Evolutionary conservation across 305 asterid species (phyloP).

Genomic region (Ruellia speciosa): DNA sequence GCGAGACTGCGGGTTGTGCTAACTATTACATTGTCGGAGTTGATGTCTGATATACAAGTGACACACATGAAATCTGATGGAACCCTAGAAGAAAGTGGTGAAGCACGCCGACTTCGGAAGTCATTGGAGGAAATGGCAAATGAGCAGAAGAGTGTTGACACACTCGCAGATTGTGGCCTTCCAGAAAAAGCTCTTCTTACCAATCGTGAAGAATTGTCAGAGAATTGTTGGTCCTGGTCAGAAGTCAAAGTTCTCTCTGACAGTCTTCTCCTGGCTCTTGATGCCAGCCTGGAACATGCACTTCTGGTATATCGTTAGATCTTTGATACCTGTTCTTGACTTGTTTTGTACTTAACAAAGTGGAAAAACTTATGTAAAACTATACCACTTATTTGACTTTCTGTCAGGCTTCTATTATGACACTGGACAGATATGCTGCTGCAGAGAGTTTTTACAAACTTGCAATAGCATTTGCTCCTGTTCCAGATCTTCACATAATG

Average conservation of each 20-base stretch:
- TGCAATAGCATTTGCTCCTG: conserved; percentile 98
- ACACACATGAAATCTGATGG: conserved; percentile 95
- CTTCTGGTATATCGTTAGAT: conserved; percentile 59
- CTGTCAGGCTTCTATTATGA: conserved; percentile 80
- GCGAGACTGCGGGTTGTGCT: conserved; percentile 86
- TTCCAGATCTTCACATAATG: conserved; percentile 98
- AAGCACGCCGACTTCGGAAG: conserved; percentile 84
- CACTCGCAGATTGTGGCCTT: conserved; percentile 65
- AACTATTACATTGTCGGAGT: conserved; percentile 87
- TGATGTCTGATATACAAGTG: conserved; percentile 99
- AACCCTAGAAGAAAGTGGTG: conserved; percentile 87
- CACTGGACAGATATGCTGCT: conserved; percentile 86
- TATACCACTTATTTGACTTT: conserved; percentile 10
- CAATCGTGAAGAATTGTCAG: conserved; percentile 38
- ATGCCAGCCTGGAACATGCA: conserved; percentile 97
- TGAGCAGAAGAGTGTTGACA: conserved; percentile 52
- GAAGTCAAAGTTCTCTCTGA: conserved; percentile 71
- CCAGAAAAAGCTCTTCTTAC: conserved; percentile 56
- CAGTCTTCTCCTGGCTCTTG: conserved; percentile 90
- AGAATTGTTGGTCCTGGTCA: conserved; percentile 75
- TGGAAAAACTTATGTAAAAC: not conserved
- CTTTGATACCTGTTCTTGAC: conserved; percentile 22
- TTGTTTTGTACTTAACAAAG: conserved; percentile 5
- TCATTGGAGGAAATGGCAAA: conserved; percentile 83
- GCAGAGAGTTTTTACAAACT: conserved; percentile 97